Conservation (phyloP, 345 rosid genomes). For the Populus alba region DNA sequence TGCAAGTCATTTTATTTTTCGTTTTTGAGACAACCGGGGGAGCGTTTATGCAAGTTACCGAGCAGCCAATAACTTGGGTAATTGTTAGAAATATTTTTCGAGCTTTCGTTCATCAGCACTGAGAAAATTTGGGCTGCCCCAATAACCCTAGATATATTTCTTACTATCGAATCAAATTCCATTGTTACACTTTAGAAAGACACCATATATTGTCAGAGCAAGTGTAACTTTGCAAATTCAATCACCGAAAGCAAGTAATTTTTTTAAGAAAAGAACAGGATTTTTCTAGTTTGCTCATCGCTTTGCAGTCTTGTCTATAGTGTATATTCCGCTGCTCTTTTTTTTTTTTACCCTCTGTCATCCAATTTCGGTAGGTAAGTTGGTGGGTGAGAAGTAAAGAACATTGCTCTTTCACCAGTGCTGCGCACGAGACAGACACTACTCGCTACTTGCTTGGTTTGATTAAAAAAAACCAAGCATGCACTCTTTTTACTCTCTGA, state of each 20-base stretch:
- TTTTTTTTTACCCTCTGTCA: neutral
- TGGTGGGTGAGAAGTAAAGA: neutral
- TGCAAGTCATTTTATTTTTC: neutral
- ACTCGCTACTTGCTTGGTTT: too few species aligned
- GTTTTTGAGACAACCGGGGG: too few species aligned
- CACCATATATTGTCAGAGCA: neutral
- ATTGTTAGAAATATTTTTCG: too few species aligned
- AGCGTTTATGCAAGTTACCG: neutral
- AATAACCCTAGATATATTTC: too few species aligned
- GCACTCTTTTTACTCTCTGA: too few species aligned
- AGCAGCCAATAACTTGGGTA: neutral
- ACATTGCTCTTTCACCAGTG: too few species aligned
- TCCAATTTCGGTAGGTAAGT: neutral
- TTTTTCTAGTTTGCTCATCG: neutral
- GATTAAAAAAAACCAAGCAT: too few species aligned
- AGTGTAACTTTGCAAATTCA: neutral
- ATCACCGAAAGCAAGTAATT: neutral
- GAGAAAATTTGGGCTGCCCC: too few species aligned
- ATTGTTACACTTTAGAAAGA: neutral
- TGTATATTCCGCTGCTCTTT: neutral
- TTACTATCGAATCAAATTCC: constrained; percentile 2
- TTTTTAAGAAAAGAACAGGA: neutral
- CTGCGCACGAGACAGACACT: too few species aligned
- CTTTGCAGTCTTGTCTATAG: neutral
- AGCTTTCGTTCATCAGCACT: too few species aligned